Evolutionary conservation across 75 land plant genomes (phyloP), one percentile per base, ranked within the genome.

Genomic region (Pinus albicaulis): DNA sequence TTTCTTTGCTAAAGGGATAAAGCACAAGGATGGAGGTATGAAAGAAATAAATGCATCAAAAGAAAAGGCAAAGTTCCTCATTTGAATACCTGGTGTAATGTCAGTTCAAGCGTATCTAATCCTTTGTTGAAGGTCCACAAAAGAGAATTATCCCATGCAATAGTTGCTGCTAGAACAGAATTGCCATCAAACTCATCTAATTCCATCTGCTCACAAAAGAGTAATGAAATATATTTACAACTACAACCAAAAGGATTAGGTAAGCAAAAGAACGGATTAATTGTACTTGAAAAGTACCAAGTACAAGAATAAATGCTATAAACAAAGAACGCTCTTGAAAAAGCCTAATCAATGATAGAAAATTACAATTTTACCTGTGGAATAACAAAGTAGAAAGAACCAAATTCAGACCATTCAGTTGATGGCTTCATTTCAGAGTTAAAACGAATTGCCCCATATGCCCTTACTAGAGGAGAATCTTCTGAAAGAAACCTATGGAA

Each of bases 371-470:
- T 26, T 74, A 97, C 98, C 93, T 92, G 98, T 63, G 99, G 99
- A 74, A 98, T 77, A 61, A 89, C 70, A 75, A 98, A 95, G 76
- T 91, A 98, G 64, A 92, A 98, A 20, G 93, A 90, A 61, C 98
- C 96, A 87, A 95, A 98, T 24, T 63, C 79, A 69, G 81, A 57
- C 98, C 98, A 92, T 57, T 98, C 98, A 59, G 78, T 44, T 23
- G 92, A 85, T 44, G 89, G 80, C 22, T 79, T 73, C 55, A 80
- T 81, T 55, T 85, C 82, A 31, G 98, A 83, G 82, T 92, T 88
- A 76, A 95, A 98, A 1, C 95, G 89, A 28, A 98, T 92, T 6
- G 91, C 92, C 28, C 99, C 99, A 82, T 95, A 98, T 24, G 95
- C 98, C 76, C 95, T 89, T 74, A 98, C 84, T 24, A 86, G 44